Evolutionary conservation across 208 protist genomes (phyloP), one percentile per base, ranked within the genome.

Genomic region (Leishmania tarentolae): DNA sequence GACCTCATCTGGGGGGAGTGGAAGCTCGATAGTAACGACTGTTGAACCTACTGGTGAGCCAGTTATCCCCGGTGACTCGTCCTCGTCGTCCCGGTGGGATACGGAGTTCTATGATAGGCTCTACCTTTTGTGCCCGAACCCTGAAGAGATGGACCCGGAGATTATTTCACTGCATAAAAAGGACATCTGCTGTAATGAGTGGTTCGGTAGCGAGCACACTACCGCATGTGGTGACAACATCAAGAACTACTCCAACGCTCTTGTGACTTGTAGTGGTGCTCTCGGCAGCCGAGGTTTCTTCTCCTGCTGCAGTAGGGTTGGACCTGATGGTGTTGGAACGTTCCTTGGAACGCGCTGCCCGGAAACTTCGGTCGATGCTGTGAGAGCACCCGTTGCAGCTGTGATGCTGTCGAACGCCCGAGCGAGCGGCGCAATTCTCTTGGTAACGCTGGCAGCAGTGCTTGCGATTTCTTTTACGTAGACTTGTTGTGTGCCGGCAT

Each of bases 231-330:
- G 81, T 37, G 61, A 85, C 35, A 21, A 57, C 0, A 81, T 85
- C 59, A 56, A 50, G 6, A 57, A n/a, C 19, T 85, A 78, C 11
- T 66, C 81, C 0, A 77, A 73, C 37, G 61, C 81, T 0, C 74
- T 78, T 24, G 81, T 85, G 24, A 85, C 81, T 19, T 85, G 81
- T 37, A 80, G 75, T 56, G 81, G 81, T 31, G 78, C 81, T 5
- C 59, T 85, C 0, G 81, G 81, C 46, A 81, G 52, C 52, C 75
- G 81, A 40, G 81, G 81, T 24, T 52, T 44, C 1, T 85, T 85
- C 31, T 85, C 81, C 2, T 85, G 81, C 71, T 85, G 81, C 35
- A 52, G 76, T 5, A 78, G 70, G 46, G 81, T 85, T 35, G 42
- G 61, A 66, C 9, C 44, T 46, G 42, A 78, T 73, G 40, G 68